Conservation (phyloP, 164 flowering plant genomes). For the Akebia trifoliata region DNA sequence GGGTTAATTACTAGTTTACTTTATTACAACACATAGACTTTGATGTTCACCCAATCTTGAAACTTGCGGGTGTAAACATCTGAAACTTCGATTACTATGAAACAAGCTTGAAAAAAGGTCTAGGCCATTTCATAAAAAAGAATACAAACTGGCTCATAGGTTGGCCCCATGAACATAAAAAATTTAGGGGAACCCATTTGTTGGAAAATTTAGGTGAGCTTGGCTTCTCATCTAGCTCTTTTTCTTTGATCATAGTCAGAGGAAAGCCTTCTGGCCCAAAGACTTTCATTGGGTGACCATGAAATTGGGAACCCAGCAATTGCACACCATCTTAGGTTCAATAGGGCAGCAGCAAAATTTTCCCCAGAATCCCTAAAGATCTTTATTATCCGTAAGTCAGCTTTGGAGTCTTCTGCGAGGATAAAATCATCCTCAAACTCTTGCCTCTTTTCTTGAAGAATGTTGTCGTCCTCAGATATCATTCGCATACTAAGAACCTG, state of each 20-base stretch:
- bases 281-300: constrained; percentile 57
- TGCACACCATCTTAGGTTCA: constrained; percentile 83
- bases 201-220: background rate
- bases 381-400: constrained; percentile 42
- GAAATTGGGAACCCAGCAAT: constrained; percentile 41
- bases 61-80: too few relatives aligned
- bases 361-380: constrained; percentile 35
- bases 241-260: constrained; percentile 8
- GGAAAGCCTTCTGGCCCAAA: constrained; percentile 65
- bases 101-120: too few relatives aligned
- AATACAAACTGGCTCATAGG: background rate
- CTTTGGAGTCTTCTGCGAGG: constrained; percentile 46
- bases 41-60: too few relatives aligned
- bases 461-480: constrained; percentile 47
- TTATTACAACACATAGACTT: too few relatives aligned
- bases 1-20: too few relatives aligned
- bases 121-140: too few relatives aligned
- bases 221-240: background rate
- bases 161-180: background rate
- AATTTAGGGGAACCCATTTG: background rate
- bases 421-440: constrained; percentile 45
- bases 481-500: constrained; percentile 77
- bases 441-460: constrained; percentile 27
- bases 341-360: constrained; percentile 45
- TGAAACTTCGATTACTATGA: too few relatives aligned